Percentiles rank a stretch among this genome's conserved stretches.
phyloP scores from a whole-genome alignment of 1,139 yeast species.

The Yamadazyma conglobata region DNA sequence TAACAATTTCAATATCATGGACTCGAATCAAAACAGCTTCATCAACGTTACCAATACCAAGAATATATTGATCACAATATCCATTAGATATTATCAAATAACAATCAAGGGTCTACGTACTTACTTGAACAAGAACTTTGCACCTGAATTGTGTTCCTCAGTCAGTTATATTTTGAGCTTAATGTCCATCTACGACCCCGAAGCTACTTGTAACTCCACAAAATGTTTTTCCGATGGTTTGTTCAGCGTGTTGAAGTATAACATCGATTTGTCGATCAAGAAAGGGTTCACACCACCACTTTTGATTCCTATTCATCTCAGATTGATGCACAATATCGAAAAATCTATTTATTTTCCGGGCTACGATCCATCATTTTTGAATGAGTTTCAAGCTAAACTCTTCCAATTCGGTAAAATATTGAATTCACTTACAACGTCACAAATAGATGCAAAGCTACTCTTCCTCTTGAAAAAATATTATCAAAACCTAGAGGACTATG shows the following conservation, averaged over 20 bases:
- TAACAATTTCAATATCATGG: conserved; percentile 17
- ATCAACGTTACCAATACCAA: conserved; percentile 19
- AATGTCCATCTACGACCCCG: conserved; percentile 46
- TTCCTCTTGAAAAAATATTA: conserved; percentile 21
- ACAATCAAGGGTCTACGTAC: conserved; percentile 35
- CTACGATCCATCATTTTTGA: conserved; percentile 31
- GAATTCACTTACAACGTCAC: conserved; percentile 4
- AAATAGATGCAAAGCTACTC: conserved; percentile 4
- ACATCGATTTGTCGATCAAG: conserved; percentile 22
- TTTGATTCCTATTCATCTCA: conserved; percentile 31
- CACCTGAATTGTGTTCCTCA: conserved; percentile 35
- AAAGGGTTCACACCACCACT: conserved; percentile 18
- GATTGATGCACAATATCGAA: conserved; percentile 35
- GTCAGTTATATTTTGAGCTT: conserved; percentile 39
- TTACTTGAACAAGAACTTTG: conserved; percentile 26
- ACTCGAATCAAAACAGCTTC: conserved; percentile 14
- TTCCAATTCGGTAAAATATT: conserved; percentile 19
- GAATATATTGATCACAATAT: conserved; percentile 24
- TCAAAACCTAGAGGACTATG: conserved; percentile 24
- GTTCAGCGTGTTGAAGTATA: conserved; percentile 34
- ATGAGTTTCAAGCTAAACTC: conserved; percentile 26
- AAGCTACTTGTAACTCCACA: conserved; percentile 38
- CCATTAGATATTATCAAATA: conserved; percentile 37
- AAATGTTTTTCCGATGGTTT: conserved; percentile 43
- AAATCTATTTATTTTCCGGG: conserved; percentile 39